Conservation (phyloP, 768 basidiomycete species). For the Russula olivacea region DNA sequence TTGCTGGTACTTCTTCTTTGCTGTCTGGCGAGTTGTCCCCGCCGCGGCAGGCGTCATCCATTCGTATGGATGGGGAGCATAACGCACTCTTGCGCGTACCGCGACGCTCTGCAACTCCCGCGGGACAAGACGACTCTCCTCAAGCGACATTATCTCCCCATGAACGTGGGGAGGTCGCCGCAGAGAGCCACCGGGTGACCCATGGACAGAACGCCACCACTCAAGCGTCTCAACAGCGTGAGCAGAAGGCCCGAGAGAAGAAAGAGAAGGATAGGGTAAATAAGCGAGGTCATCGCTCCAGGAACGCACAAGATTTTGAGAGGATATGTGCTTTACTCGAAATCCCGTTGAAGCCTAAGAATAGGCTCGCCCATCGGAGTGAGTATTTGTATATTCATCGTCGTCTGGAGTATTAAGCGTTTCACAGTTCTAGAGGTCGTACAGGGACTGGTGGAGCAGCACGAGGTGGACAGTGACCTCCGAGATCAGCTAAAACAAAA, state of each 20-base stretch:
- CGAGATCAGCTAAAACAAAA: neutral
- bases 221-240: neutral
- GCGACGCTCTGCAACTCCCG: constrained; percentile 67
- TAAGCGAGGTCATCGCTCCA: neutral
- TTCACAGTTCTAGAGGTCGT: neutral
- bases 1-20: no score
- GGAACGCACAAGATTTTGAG: neutral
- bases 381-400: neutral
- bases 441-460: neutral
- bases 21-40: no score
- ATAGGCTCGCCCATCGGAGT: neutral
- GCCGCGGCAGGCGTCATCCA: constrained; percentile 79
- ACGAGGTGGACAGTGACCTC: no score
- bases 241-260: neutral
- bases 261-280: neutral
- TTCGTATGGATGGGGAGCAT: constrained; percentile 80
- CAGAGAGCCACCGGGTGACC: neutral
- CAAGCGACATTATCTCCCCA: neutral
- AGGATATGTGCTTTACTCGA: neutral
- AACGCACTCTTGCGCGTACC: constrained; percentile 64
- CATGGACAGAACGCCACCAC: neutral
- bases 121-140: no score
- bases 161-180: neutral
- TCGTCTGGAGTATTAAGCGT: neutral
- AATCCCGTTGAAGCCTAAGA: neutral